Evolutionary conservation across 176 grass and related monocot species (phyloP).

Genomic region (Eleusine coracana): DNA sequence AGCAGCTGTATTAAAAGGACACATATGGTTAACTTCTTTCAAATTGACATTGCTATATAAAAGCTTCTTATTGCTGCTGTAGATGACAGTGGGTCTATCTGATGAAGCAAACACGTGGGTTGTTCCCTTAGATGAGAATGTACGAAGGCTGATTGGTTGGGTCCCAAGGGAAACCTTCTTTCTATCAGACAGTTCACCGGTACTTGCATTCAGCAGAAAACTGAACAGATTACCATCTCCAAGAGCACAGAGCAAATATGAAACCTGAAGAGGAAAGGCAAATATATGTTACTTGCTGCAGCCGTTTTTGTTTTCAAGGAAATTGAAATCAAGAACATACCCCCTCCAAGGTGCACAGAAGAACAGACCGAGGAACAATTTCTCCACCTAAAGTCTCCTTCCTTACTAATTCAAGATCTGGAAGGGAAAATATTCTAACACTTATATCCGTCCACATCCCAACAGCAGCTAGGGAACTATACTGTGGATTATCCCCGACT

Average conservation of each 20-base stretch:
- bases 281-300: slow-evolving; percentile 28
- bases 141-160: slow-evolving; percentile 91
- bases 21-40: slow-evolving; percentile 98
- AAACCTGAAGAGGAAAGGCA: slow-evolving; percentile 62
- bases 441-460: slow-evolving; percentile 99
- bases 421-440: slow-evolving; percentile 95
- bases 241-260: slow-evolving; percentile 93
- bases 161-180: slow-evolving; percentile 97
- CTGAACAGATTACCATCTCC: slow-evolving; percentile 94
- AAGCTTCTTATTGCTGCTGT: slow-evolving; percentile 97
- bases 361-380: slow-evolving; percentile 96
- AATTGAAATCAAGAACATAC: slow-evolving; percentile 53
- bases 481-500: slow-evolving; percentile 57
- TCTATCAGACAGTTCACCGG: slow-evolving; percentile 74
- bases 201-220: slow-evolving; percentile 72
- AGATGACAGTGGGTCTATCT: slow-evolving; percentile 95
- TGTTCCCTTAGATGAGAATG: slow-evolving; percentile 91
- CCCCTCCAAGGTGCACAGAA: slow-evolving; percentile 93
- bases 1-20: slow-evolving; percentile 91
- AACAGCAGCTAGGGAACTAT: slow-evolving; percentile 85
- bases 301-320: slow-evolving; percentile 7
- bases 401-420: slow-evolving; percentile 72
- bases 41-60: slow-evolving; percentile 98
- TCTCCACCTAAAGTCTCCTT: slow-evolving; percentile 94
- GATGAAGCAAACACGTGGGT: slow-evolving; percentile 95